phyloP scores from a whole-genome alignment of 176 grass and related monocot genomes.

The Coix lacrymajobi region DNA sequence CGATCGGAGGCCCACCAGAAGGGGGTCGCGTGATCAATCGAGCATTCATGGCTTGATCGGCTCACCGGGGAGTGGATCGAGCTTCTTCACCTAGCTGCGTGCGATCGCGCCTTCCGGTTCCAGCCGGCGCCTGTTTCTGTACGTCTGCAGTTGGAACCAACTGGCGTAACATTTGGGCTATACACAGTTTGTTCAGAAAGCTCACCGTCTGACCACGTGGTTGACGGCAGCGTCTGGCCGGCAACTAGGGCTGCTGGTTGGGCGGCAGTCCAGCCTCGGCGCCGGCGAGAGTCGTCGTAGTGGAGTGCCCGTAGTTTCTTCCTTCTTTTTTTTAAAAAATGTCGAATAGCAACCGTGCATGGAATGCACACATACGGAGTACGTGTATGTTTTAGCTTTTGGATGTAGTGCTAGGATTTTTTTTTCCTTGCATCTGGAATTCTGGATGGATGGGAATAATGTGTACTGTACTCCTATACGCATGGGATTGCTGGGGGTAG shows the following conservation, averaged over 20 bases:
- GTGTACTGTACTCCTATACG: too few relatives aligned
- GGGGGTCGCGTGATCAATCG: not conserved
- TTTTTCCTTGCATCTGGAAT: not conserved
- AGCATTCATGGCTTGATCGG: constrained; percentile 12
- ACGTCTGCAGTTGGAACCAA: not conserved
- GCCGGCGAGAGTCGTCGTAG: not conserved
- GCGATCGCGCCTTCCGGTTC: not conserved
- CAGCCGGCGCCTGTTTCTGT: too few relatives aligned
- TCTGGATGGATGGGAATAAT: too few relatives aligned
- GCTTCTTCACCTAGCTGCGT: not conserved
- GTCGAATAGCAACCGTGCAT: not conserved
- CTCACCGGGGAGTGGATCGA: not conserved
- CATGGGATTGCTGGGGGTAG: not conserved
- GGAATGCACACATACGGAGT: not conserved
- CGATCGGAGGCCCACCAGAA: not conserved
- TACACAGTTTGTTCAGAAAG: not conserved
- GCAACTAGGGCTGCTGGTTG: too few relatives aligned
- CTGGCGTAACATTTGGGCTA: too few relatives aligned
- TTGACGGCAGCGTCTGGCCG: not conserved
- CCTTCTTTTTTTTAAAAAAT: too few relatives aligned
- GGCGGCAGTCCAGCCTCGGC: not conserved
- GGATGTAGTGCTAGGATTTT: too few relatives aligned
- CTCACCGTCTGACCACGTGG: not conserved
- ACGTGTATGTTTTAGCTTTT: not conserved
- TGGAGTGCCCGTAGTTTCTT: not conserved